Evolutionary conservation across 2,329 filamentous ascomycete genomes (phyloP).

Genomic region (Colletotrichum tropicicola): DNA sequence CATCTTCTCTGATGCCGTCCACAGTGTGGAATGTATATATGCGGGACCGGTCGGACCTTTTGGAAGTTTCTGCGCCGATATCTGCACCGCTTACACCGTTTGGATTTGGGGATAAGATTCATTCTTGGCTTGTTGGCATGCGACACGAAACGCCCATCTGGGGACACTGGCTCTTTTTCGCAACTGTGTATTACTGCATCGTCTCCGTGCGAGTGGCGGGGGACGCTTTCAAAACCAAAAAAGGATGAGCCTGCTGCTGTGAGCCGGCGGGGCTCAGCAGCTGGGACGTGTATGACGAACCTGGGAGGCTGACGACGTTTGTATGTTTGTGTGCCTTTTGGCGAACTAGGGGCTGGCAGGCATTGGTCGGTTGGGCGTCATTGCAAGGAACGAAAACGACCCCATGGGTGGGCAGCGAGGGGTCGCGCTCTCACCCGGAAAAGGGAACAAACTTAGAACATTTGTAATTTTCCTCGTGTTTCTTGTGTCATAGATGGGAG

Average conservation of each 20-base stretch:
- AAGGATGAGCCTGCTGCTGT: slow-evolving; percentile 16
- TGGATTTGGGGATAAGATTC: slow-evolving; percentile 14
- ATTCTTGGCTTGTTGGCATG: slow-evolving; percentile 15
- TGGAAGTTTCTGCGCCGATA: slow-evolving; percentile 7
- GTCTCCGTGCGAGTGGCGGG: slow-evolving; percentile 9
- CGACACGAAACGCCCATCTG: not conserved
- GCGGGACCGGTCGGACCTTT: slow-evolving; percentile 4
- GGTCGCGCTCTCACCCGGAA: slow-evolving; percentile 7
- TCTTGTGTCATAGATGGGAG: slow-evolving; percentile 27
- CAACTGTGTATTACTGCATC: slow-evolving; percentile 30
- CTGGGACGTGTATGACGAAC: slow-evolving; percentile 31
- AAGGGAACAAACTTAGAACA: slow-evolving; percentile 25
- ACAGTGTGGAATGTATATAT: slow-evolving; percentile 28
- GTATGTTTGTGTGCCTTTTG: slow-evolving; percentile 30
- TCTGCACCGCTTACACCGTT: slow-evolving; percentile 13
- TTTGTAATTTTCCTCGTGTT: slow-evolving; percentile 29
- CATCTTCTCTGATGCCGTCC: slow-evolving; percentile 8
- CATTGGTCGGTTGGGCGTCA: slow-evolving; percentile 29
- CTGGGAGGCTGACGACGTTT: slow-evolving; percentile 31
- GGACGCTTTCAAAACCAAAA: slow-evolving; percentile 23
- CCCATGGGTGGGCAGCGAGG: not conserved
- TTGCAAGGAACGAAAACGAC: slow-evolving; percentile 27
- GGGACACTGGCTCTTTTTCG: slow-evolving; percentile 18
- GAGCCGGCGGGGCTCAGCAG: slow-evolving; percentile 16
- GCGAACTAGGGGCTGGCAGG: slow-evolving; percentile 26